Evolutionary conservation across 179 eudicot species (phyloP), one percentile per base, ranked within the genome.

Genomic region (Amaranthus tricolor): DNA sequence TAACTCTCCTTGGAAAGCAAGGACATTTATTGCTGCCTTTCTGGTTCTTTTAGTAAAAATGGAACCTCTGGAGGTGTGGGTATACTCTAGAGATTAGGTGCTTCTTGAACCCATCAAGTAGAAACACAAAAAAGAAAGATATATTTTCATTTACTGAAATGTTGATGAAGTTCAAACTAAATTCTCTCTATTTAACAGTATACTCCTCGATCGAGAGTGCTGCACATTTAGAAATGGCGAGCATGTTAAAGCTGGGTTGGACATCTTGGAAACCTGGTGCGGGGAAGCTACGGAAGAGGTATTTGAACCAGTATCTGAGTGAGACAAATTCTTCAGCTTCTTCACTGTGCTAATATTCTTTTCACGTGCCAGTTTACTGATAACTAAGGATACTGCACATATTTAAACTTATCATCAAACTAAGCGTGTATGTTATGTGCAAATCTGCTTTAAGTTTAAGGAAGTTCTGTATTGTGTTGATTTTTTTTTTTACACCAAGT

Each of bases 211-310:
- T 57, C 86, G 82, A 70, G 94, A 94, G 81, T 88, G 90, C 78
- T 94, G 98, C 85, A 92, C 98, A 73, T 94, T 90, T 45, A 80
- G 86, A 82, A 86, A 87, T 48, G 98, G 97, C 60, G 91, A 94
- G 73, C 79, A 84, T 72, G 82, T 92, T 54, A 90, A 89, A 72
- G 74, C 85, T 51, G 97, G 98, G 74, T 77, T 94, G 77, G 94
- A 79, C 71, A 88, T 87, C 70, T 63, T 94, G 82, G 92, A 90
- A 79, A 73, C 81, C 43, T 94, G 98, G 98, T 88, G 91, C 63
- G 79, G 82, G 69, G 80, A 88, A 75, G 90, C 86, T 71, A 85
- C 86, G 62, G 88, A 85, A 62, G 94, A 90, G 94, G 98, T 94
- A 89, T 75, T 15, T 51, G 40, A 31, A 66, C 63, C 20, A 61